Base-by-base conservation (phyloP, 129 eudicot genomes). In the Sambucus nigra region DNA sequence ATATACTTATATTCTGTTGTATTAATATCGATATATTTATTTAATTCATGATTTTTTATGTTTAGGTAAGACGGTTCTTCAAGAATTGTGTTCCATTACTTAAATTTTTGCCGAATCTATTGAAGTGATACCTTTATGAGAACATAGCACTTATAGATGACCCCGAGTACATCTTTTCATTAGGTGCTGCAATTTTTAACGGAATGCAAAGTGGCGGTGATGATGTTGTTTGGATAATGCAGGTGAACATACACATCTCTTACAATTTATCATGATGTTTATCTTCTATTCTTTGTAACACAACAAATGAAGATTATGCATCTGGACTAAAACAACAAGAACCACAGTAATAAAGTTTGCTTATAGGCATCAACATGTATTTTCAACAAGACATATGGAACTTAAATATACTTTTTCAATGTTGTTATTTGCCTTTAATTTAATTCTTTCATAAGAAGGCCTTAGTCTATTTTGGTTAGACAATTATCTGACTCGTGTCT, bases 151-250 rank as follows among this genome's bases (percentile, higher is more conserved):
- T 87, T 15, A 66, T 69, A 44, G 95, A 86, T 72, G 92, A 86
- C 28, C 83, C 92, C 13, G 71, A 70, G 13, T 86, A 77, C 75
- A 86, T 86, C 31, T 86, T 92, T 78, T 81, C 95, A 16, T 60
- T 86, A 33, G 95, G 87, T 31, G 91, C 95, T 67, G 84, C 95
- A 63, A 75, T 75, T 13, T 86, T 71, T 45, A 65, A 55, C 57
- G 95, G 84, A 42, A 86, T 86, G 95, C 91, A 78, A 78, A 81
- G 84, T 68, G 95, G 87, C 45, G 95, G 81, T 65, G 65, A 64
- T 39, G 70, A 78, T 58, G 95, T 92, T 53, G 81, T 86, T 75
- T 86, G 95, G 95, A 64, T 86, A 51, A 86, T 86, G 95, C 95
- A 86, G 95, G 95, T 81, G n/a, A 51, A 53, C 27, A 46, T 17